Evolutionary conservation across 2,329 filamentous ascomycete genomes (phyloP).

Genomic region (Blumeriella jaapii): DNA sequence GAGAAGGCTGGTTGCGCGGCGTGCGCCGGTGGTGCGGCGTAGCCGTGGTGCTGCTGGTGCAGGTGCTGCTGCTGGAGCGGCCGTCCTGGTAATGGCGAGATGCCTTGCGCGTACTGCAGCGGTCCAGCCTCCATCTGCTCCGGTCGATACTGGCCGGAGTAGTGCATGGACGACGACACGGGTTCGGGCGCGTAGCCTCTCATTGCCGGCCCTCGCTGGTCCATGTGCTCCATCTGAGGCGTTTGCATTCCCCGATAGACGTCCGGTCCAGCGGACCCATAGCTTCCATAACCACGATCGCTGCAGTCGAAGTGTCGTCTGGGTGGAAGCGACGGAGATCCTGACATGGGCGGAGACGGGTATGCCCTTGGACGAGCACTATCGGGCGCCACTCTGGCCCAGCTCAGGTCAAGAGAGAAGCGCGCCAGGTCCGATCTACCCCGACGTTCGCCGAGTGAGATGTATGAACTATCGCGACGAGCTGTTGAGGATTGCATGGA

Average conservation of each 20-base stretch:
- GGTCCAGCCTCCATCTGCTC: slow-evolving; percentile 17
- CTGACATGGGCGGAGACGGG: slow-evolving; percentile 66
- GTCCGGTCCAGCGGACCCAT: slow-evolving; percentile 35
- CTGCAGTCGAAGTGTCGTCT: slow-evolving; percentile 46
- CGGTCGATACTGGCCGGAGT: slow-evolving; percentile 17
- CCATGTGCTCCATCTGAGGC: slow-evolving; percentile 20
- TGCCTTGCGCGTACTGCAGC: slow-evolving; percentile 17
- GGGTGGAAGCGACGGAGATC: slow-evolving; percentile 49
- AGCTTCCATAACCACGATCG: slow-evolving; percentile 41
- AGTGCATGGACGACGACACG: slow-evolving; percentile 16
- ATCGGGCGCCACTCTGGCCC: slow-evolving; percentile 43
- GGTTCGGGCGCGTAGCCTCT: slow-evolving; percentile 31
- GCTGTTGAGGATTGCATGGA: slow-evolving; percentile 45
- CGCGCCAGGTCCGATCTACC: slow-evolving; percentile 42
- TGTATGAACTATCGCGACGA: slow-evolving; percentile 29
- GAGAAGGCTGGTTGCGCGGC: slow-evolving; percentile 18
- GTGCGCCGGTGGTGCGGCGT: slow-evolving; percentile 15
- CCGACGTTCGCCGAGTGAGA: slow-evolving; percentile 46
- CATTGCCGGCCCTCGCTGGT: slow-evolving; percentile 21
- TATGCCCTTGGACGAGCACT: slow-evolving; percentile 48
- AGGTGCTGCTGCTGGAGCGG: slow-evolving; percentile 11
- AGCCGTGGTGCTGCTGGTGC: slow-evolving; percentile 17
- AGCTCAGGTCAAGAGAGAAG: slow-evolving; percentile 44
- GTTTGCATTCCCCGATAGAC: slow-evolving; percentile 33
- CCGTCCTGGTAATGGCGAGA: slow-evolving; percentile 9